phyloP scores from a whole-genome alignment of 2,329 filamentous ascomycete genomes.

The Westerdykella aurantiaca region DNA sequence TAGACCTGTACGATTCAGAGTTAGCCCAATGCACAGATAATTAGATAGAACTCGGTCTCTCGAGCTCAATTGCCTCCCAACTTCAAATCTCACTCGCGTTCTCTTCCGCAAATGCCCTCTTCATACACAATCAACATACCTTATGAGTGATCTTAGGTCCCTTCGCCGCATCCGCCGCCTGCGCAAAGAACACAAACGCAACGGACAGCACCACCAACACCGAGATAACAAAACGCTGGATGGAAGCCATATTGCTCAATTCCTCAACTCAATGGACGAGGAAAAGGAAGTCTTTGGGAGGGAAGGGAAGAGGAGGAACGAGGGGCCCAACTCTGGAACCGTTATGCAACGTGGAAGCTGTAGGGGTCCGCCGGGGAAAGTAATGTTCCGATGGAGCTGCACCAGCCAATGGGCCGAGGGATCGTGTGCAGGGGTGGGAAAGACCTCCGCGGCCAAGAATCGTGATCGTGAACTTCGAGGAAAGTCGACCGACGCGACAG shows the following conservation, averaged over 20 bases:
- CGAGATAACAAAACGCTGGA: slow-evolving; percentile 65
- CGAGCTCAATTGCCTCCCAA: too few species aligned
- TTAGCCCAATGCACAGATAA: slow-evolving; percentile 1
- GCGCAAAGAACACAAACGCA: slow-evolving; percentile 34
- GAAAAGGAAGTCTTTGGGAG: background rate
- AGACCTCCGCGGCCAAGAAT: background rate
- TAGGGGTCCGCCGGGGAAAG: background rate
- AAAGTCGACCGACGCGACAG: background rate
- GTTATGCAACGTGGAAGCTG: slow-evolving; percentile 6
- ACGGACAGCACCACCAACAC: slow-evolving; percentile 71
- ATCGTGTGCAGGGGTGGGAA: background rate
- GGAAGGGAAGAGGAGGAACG: background rate
- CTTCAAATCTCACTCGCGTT: background rate
- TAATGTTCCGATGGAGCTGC: background rate
- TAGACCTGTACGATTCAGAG: slow-evolving; percentile 51
- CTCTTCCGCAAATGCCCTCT: background rate
- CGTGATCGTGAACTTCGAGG: background rate
- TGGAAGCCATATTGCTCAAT: slow-evolving; percentile 61
- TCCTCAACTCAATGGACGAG: slow-evolving; percentile 4
- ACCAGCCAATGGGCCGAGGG: background rate
- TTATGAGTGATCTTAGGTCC: slow-evolving; percentile 95
- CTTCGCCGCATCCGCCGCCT: slow-evolving; percentile 41
- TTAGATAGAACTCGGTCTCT: background rate
- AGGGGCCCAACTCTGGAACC: slow-evolving; percentile 20
- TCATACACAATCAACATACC: slow-evolving; percentile 41